Base-by-base conservation (phyloP, 805 yeast genomes). In the Hanseniaspora hatyaiensis region DNA sequence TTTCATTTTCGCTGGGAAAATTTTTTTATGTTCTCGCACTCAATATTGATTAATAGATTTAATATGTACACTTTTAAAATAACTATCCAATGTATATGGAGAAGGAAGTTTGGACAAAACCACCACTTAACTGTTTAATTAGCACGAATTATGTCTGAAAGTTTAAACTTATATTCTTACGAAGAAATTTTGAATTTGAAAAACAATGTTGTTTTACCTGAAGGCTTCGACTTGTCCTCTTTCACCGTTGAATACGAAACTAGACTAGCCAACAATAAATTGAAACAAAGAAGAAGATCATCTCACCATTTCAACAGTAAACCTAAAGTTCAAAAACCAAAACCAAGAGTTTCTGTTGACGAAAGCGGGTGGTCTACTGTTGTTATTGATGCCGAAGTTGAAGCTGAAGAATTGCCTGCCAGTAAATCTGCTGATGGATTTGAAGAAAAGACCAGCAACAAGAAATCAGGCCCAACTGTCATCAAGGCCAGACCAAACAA, bases 321-420 rank as follows among this genome's bases (percentile, higher is more conserved):
- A 62, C 82, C 82, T 47, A 71, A 70, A 56, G 70, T 79, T 58
- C 73, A 79, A 59, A 78, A 74, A 59, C 73, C 73, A 64, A 69
- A 67, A 55, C 71, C 70, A 52, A 66, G 65, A 53, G 69, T 68
- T 30, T 67, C 72, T 16, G 61, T 80, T 30, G 94, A 82, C 59
- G 82, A 78, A 50, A 89, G 83, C 52, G 94, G 94, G 39, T 83
- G 92, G 89, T 82, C 82, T 50, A 80, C 89, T 19, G 70, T 74
- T 50, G 77, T 76, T 55, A 31, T 37, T 37, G 40, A 37, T 31
- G 75, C n/a, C n/a, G n/a, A 71, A 26, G 41, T 24, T 9, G 50
- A 39, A 24, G 15, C 29, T 24, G 45, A 41, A 50, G 75, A 69
- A 16, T 71, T 62, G 42, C 55, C 34, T 26, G 29, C 28, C 13